A percentile compares a stretch with the other conserved stretches of the same genome.
These are phyloP conservation scores for Xerocomus brunneocitrinus DNA, from an alignment of 768 basidiomycete genomes.

Conservation along the genomic window DNA sequence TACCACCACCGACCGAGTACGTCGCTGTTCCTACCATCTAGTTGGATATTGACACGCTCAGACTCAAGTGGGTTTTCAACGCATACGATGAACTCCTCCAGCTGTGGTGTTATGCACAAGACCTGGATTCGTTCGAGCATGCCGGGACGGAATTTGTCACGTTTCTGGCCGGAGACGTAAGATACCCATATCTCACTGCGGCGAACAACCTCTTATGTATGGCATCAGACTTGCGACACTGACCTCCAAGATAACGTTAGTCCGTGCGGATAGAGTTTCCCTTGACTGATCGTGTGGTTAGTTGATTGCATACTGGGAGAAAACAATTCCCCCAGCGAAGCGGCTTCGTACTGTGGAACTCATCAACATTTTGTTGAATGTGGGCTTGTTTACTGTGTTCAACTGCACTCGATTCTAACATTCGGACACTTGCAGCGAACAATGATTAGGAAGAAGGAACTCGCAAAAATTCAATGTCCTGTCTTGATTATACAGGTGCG, in stretches of 20 bases:
- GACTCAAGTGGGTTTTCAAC: constrained; percentile 54
- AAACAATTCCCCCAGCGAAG: constrained; percentile 47
- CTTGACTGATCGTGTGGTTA: constrained; percentile 27
- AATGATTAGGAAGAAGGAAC: constrained; percentile 43
- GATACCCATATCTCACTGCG: constrained; percentile 17
- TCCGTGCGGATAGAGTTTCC: background rate
- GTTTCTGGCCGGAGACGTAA: constrained; percentile 54
- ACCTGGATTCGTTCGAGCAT: constrained; percentile 64
- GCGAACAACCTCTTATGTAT: constrained; percentile 1
- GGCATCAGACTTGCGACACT: constrained; percentile 28
- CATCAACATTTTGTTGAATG: constrained; percentile 56
- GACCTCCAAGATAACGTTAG: constrained; percentile 66
- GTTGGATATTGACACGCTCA: constrained; percentile 23
- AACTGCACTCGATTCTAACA: background rate
- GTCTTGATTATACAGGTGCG: constrained; percentile 66
- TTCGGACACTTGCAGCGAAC: constrained; percentile 42
- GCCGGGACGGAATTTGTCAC: constrained; percentile 55
- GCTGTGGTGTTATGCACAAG: constrained; percentile 60
- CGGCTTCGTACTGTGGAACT: constrained; percentile 51
- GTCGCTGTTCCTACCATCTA: constrained; percentile 19
- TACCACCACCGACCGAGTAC: constrained; percentile 65
- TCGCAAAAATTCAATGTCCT: constrained; percentile 55
- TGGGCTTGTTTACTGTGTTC: constrained; percentile 29
- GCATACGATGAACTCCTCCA: constrained; percentile 62
- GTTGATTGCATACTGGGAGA: constrained; percentile 67